These are phyloP conservation scores for Rhodocollybia butyracea DNA, from an alignment of 768 basidiomycete species.

Conservation along the genomic window DNA sequence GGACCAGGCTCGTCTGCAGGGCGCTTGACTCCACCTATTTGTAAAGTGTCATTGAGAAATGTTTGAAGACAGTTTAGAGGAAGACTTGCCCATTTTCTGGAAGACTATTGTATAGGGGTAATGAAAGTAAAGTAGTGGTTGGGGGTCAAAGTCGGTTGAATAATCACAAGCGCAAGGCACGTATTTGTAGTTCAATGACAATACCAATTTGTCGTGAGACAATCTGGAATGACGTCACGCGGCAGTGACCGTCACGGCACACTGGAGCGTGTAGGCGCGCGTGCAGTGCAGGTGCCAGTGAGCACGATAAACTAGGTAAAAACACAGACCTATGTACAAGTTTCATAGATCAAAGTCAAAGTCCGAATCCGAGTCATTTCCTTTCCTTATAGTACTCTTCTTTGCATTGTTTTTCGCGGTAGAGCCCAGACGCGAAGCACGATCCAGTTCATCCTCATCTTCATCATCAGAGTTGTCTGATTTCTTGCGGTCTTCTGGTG, in stretches of 20 bases:
- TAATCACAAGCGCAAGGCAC: neutral
- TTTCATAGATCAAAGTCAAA: slow-evolving; percentile 72
- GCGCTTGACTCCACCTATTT: slow-evolving; percentile 40
- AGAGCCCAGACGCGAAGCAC: slow-evolving; percentile 55
- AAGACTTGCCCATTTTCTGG: slow-evolving; percentile 1
- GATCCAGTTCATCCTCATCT: slow-evolving; percentile 48
- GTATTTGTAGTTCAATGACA: slow-evolving; percentile 1
- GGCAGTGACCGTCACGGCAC: neutral
- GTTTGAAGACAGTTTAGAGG: neutral
- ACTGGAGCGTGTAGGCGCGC: neutral
- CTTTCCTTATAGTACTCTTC: slow-evolving; percentile 44
- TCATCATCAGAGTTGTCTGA: slow-evolving; percentile 44
- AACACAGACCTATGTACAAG: slow-evolving; percentile 8
- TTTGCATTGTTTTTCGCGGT: slow-evolving; percentile 45
- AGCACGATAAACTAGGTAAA: neutral
- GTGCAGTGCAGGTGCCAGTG: neutral
- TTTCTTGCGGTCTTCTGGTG: slow-evolving; percentile 23
- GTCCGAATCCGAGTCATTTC: slow-evolving; percentile 67
- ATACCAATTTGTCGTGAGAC: slow-evolving; percentile 2
- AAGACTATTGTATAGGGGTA: neutral
- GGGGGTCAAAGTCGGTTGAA: neutral
- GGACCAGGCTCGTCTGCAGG: slow-evolving; percentile 29
- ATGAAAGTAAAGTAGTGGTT: neutral
- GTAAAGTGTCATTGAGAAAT: neutral
- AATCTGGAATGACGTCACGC: slow-evolving; percentile 8